These are phyloP conservation scores for Incumbomyces lentus DNA, from an alignment of 2,329 filamentous ascomycete genomes.

Conservation along the genomic window DNA sequence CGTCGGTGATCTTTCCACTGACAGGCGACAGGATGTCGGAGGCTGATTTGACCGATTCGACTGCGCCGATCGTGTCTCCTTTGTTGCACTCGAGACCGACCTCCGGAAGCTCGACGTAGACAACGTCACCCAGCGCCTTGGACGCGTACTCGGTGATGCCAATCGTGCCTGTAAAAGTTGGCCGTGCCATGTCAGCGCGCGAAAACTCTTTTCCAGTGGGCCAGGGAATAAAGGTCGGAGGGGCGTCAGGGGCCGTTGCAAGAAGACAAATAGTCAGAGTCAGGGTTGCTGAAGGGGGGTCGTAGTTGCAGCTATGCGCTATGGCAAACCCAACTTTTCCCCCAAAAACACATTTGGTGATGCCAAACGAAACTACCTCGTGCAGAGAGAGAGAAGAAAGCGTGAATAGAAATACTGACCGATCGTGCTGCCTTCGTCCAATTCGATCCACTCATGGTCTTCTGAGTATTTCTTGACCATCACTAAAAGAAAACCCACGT, in stretches of 20 bases:
- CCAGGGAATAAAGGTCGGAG: too few species aligned
- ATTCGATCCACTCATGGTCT: slow-evolving; percentile 97
- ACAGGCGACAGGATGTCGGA: slow-evolving; percentile 91
- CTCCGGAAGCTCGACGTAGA: slow-evolving; percentile 89
- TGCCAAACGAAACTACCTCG: too few species aligned
- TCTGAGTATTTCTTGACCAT: slow-evolving; percentile 74
- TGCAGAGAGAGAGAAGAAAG: too few species aligned
- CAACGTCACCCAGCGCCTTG: slow-evolving; percentile 85
- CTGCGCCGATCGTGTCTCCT: slow-evolving; percentile 81
- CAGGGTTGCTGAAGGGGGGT: too few species aligned
- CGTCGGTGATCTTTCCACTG: slow-evolving; percentile 61
- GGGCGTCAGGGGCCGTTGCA: too few species aligned
- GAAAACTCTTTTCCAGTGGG: too few species aligned
- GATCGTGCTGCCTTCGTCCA: slow-evolving; percentile 69
- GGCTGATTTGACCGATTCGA: slow-evolving; percentile 98
- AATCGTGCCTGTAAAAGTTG: slow-evolving; percentile 51
- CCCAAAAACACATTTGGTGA: too few species aligned
- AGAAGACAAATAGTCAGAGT: too few species aligned
- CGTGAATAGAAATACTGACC: slow-evolving; percentile 41
- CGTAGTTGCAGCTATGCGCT: too few species aligned
- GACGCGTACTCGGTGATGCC: slow-evolving; percentile 91
- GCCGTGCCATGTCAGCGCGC: not conserved
- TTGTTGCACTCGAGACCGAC: slow-evolving; percentile 55
- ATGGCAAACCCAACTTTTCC: too few species aligned
- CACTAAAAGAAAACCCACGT: slow-evolving; percentile 24